A percentile compares a stretch with the other conserved stretches of the same genome.
phyloP scores from a whole-genome alignment of 2,329 filamentous ascomycete species.

The Xylaria sp. region DNA sequence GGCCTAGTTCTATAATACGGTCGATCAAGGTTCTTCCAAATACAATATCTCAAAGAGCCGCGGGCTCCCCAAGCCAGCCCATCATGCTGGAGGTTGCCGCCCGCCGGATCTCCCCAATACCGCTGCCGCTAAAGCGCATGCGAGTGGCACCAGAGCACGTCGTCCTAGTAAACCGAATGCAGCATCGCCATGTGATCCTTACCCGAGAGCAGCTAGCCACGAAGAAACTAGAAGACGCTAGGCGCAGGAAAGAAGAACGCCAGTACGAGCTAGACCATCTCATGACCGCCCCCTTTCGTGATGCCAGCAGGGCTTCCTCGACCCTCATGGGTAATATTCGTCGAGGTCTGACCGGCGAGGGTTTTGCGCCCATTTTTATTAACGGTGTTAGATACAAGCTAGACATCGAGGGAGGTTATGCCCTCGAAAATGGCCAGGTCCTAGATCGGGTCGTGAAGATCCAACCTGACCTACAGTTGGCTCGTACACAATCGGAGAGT shows the following conservation, averaged over 20 bases:
- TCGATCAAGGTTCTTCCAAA: slow-evolving; percentile 65
- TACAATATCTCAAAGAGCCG: not conserved
- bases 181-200: slow-evolving; percentile 36
- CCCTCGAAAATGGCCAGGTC: slow-evolving; percentile 67
- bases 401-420: slow-evolving; percentile 67
- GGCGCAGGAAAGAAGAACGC: slow-evolving; percentile 52
- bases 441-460: slow-evolving; percentile 65
- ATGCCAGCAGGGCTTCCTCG: slow-evolving; percentile 56
- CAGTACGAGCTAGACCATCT: slow-evolving; percentile 67
- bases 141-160: slow-evolving; percentile 54
- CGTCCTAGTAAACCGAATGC: slow-evolving; percentile 53
- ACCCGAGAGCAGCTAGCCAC: slow-evolving; percentile 45
- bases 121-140: slow-evolving; percentile 58
- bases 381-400: slow-evolving; percentile 65
- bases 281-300: slow-evolving; percentile 68
- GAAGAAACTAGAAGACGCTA: slow-evolving; percentile 53
- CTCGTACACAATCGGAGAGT: slow-evolving; percentile 20
- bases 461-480: slow-evolving; percentile 43
- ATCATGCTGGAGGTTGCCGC: slow-evolving; percentile 65
- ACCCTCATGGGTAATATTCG: slow-evolving; percentile 59
- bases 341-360: slow-evolving; percentile 66
- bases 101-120: slow-evolving; percentile 58
- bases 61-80: slow-evolving; percentile 21
- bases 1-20: slow-evolving; percentile 68
- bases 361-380: slow-evolving; percentile 64